Evolutionary conservation across 148 eudicot species (phyloP).

Genomic region (Pouteria glomerata): DNA sequence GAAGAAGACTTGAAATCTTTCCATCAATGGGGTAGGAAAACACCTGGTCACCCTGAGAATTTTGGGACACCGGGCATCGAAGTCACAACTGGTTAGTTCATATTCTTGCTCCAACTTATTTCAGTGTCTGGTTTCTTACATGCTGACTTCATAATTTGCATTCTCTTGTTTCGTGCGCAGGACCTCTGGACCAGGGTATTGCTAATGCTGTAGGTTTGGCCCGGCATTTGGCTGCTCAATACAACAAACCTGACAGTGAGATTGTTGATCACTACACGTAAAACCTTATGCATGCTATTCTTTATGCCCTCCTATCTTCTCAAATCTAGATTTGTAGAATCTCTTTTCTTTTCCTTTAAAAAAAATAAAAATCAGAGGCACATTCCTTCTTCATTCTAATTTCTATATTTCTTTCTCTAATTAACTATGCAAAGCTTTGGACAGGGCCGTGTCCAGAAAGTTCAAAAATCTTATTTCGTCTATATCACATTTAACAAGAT

Average conservation of each 20-base stretch:
- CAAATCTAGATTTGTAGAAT: too few species aligned
- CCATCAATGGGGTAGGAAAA: constrained; percentile 65
- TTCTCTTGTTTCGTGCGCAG: constrained; percentile 21
- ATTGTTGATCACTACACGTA: constrained; percentile 69
- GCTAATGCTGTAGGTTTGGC: constrained; percentile 69
- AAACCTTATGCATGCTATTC: neutral
- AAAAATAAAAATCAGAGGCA: too few species aligned
- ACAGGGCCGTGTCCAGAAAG: too few species aligned
- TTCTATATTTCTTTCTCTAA: too few species aligned
- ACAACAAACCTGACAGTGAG: constrained; percentile 55
- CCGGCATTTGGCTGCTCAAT: constrained; percentile 59
- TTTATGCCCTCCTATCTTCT: neutral
- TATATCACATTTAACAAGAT: too few species aligned
- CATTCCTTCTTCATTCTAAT: too few species aligned
- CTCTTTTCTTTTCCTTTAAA: too few species aligned
- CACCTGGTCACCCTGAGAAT: constrained; percentile 74
- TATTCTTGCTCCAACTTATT: neutral
- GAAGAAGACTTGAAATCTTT: constrained; percentile 58
- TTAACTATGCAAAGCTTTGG: too few species aligned
- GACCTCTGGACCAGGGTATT: constrained; percentile 66
- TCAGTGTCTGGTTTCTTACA: neutral
- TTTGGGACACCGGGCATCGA: constrained; percentile 61
- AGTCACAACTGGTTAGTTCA: constrained; percentile 55
- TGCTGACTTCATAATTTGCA: constrained; percentile 1
- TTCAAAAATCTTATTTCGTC: too few species aligned